Evolutionary conservation across 1,139 yeast species (phyloP).

Genomic region (Lodderomyces pseudojiufengensis): DNA sequence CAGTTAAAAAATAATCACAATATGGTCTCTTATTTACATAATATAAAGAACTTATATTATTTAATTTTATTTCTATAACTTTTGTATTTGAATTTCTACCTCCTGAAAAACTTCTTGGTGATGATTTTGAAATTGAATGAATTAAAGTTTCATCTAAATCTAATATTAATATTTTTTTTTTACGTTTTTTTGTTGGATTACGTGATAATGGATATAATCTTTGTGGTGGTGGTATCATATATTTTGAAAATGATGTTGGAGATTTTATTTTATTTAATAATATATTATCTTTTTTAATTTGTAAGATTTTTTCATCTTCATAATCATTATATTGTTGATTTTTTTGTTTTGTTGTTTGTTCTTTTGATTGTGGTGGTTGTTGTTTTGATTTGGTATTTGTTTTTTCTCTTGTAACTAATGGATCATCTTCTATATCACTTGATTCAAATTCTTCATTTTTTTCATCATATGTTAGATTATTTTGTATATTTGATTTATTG

Average conservation of each 20-base stretch:
- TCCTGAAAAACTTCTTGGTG: slow-evolving; percentile 40
- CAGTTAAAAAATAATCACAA: slow-evolving; percentile 78
- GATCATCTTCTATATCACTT: slow-evolving; percentile 8
- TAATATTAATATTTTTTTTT: slow-evolving; percentile 67
- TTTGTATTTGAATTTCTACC: too few species aligned
- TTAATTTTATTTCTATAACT: slow-evolving; percentile 81
- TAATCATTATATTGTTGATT: slow-evolving; percentile 13
- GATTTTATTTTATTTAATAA: slow-evolving; percentile 51
- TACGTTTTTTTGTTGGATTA: slow-evolving; percentile 35
- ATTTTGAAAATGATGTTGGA: slow-evolving; percentile 50
- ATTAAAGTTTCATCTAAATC: slow-evolving; percentile 93
- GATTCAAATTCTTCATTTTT: not conserved
- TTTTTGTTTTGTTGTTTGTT: not conserved
- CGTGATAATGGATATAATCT: slow-evolving; percentile 42
- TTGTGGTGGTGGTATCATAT: slow-evolving; percentile 48
- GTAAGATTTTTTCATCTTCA: slow-evolving; percentile 42
- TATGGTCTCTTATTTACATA: slow-evolving; percentile 90
- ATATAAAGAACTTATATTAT: slow-evolving; percentile 69
- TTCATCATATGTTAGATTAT: not conserved
- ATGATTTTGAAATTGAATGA: slow-evolving; percentile 76
- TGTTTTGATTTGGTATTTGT: slow-evolving; percentile 2
- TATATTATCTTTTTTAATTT: slow-evolving; percentile 36
- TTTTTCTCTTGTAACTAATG: slow-evolving; percentile 10
- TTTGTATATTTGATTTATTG: slow-evolving; percentile 2
- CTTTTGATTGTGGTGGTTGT: slow-evolving; percentile 1